Conservation (phyloP, 2,329 filamentous ascomycete genomes). For the Monosporascus sp. region DNA sequence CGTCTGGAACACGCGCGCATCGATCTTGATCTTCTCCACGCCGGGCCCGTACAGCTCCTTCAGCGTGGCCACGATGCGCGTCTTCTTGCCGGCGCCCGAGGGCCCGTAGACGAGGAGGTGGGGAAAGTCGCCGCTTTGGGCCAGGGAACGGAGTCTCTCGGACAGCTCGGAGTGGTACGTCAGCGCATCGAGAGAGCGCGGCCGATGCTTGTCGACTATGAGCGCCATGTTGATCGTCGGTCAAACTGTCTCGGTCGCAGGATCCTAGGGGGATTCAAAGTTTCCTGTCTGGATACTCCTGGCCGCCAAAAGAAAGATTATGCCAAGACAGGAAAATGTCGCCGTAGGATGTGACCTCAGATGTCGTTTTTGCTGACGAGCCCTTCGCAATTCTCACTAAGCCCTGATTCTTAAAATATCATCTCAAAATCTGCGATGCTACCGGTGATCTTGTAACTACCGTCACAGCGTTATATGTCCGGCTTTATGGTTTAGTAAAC, state of each 20-base stretch:
- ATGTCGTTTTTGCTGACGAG: background rate
- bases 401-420: background rate
- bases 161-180: constrained; percentile 89
- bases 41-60: constrained; percentile 93
- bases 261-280: background rate
- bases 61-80: constrained; percentile 87
- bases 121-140: constrained; percentile 94
- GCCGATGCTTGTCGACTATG: constrained; percentile 67
- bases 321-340: background rate
- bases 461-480: background rate
- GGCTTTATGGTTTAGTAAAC: no score
- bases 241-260: background rate
- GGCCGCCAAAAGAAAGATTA: background rate
- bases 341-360: background rate
- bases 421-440: background rate
- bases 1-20: constrained; percentile 93
- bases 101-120: constrained; percentile 96
- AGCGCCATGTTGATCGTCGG: constrained; percentile 50
- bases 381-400: background rate
- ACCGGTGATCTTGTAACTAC: background rate
- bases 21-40: constrained; percentile 99
- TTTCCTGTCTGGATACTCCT: background rate
- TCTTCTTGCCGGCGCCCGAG: constrained; percentile 96
- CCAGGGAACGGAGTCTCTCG: constrained; percentile 77
- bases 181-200: constrained; percentile 68